A percentile compares a stretch with the other conserved stretches of the same genome.
Evolutionary conservation across 768 basidiomycete species (phyloP).

Genomic region (Mycena sanguinolenta): DNA sequence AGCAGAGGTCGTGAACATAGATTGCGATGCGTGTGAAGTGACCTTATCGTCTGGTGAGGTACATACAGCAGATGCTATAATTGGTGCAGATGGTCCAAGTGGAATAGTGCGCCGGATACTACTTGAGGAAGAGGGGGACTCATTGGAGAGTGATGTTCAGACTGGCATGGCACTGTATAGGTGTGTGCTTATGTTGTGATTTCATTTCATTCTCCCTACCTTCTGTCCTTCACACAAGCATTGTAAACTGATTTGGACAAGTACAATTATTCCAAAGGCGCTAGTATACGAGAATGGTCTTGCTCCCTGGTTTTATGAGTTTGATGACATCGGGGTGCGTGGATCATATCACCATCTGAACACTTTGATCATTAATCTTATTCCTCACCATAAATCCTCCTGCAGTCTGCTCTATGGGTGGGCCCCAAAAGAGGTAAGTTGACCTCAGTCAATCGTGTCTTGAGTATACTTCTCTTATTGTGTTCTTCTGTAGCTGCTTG

Average conservation of each 20-base stretch:
- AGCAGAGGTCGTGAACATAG: neutral
- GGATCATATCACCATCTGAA: too few relatives aligned
- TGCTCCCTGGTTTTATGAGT: neutral
- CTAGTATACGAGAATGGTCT: neutral
- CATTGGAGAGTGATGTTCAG: neutral
- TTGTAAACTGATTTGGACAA: neutral
- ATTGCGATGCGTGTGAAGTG: neutral
- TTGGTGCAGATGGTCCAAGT: neutral
- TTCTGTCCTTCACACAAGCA: too few relatives aligned
- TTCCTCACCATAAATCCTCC: neutral
- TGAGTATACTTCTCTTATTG: neutral
- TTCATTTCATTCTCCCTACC: too few relatives aligned
- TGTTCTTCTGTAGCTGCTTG: neutral
- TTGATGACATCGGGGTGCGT: neutral
- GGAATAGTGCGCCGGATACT: neutral
- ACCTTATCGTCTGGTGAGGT: neutral
- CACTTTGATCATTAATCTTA: too few relatives aligned
- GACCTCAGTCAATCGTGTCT: too few relatives aligned
- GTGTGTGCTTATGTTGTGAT: too few relatives aligned
- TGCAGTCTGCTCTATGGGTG: neutral
- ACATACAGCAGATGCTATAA: neutral
- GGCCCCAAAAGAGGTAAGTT: neutral
- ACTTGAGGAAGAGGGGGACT: neutral
- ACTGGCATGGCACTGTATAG: neutral
- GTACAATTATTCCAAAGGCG: neutral